These are phyloP conservation scores for Chrysophaeum taylorii DNA, from an alignment of 352 stramenopile species.

Conservation along the genomic window DNA sequence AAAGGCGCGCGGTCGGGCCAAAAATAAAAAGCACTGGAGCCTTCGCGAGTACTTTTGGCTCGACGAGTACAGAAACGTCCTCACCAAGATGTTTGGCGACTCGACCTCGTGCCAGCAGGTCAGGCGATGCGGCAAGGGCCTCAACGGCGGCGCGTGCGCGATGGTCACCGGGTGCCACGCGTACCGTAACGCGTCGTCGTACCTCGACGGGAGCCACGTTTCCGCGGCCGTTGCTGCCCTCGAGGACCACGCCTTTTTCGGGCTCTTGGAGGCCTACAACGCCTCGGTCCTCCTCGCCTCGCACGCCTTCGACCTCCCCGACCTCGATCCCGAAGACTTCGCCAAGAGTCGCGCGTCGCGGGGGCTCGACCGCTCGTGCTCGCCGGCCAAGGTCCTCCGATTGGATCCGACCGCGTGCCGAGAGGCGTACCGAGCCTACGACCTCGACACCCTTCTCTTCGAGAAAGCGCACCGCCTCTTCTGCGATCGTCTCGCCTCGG, in stretches of 20 bases:
- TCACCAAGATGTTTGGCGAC: slow-evolving; percentile 15
- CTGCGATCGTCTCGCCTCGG: not conserved
- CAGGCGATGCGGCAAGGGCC: not conserved
- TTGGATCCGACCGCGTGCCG: not conserved
- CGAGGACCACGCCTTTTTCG: not conserved
- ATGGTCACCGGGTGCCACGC: slow-evolving; percentile 5
- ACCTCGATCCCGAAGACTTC: not conserved
- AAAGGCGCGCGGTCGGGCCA: not conserved
- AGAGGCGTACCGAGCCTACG: not conserved
- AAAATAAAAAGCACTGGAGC: not conserved
- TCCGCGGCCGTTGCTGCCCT: not conserved
- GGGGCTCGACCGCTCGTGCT: not conserved
- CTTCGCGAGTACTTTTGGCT: slow-evolving; percentile 1
- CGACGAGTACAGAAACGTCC: not conserved
- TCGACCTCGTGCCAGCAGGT: not conserved
- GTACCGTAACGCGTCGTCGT: slow-evolving; percentile 3
- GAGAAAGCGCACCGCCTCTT: not conserved
- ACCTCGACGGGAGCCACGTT: not conserved
- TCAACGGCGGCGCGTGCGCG: not conserved
- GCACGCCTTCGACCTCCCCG: not conserved
- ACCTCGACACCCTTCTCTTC: not conserved
- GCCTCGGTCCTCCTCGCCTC: not conserved
- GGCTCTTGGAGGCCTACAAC: slow-evolving; percentile 7
- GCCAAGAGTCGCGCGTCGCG: not conserved
- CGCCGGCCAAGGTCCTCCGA: not conserved